phyloP scores from a whole-genome alignment of 139 green algal genomes.

The Klebsormidium nitens region DNA sequence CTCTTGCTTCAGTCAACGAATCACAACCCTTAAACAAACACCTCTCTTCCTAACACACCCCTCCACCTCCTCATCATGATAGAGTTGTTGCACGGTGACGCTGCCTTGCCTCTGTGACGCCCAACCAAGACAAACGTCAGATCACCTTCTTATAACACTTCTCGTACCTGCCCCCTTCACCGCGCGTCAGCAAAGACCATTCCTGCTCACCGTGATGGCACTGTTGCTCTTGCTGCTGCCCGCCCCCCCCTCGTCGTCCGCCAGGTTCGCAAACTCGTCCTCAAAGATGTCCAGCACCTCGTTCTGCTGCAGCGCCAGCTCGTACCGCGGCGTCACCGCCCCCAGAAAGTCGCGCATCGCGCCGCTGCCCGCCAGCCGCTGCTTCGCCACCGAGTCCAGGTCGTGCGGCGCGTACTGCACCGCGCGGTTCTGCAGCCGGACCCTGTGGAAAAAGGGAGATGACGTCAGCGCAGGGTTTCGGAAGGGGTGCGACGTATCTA shows the following conservation, averaged over 20 bases:
- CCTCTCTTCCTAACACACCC: background rate
- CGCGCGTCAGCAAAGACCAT: no score
- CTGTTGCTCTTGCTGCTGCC: no score
- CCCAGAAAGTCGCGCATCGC: conserved; percentile 49
- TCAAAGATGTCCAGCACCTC: conserved; percentile 63
- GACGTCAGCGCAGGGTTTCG: no score
- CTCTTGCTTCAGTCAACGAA: no score
- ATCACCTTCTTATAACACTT: conserved; percentile 50
- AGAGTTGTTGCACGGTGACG: background rate
- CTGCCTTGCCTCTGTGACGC: no score
- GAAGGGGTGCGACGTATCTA: background rate
- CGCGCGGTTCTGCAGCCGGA: background rate
- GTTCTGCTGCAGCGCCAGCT: conserved; percentile 56
- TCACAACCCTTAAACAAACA: no score
- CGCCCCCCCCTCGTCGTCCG: conserved; percentile 59
- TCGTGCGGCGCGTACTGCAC: conserved; percentile 25
- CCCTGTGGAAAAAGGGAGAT: background rate
- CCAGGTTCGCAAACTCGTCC: conserved; percentile 66
- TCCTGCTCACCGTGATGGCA: no score
- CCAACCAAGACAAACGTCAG: no score
- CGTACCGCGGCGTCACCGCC: conserved; percentile 1
- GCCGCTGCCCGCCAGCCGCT: conserved; percentile 14
- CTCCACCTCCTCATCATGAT: background rate
- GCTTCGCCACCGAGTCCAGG: conserved; percentile 32
- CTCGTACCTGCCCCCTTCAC: no score